Evolutionary conservation across 768 basidiomycete species (phyloP), one percentile per base, ranked within the genome.

Genomic region (Lentinus tigrinus): DNA sequence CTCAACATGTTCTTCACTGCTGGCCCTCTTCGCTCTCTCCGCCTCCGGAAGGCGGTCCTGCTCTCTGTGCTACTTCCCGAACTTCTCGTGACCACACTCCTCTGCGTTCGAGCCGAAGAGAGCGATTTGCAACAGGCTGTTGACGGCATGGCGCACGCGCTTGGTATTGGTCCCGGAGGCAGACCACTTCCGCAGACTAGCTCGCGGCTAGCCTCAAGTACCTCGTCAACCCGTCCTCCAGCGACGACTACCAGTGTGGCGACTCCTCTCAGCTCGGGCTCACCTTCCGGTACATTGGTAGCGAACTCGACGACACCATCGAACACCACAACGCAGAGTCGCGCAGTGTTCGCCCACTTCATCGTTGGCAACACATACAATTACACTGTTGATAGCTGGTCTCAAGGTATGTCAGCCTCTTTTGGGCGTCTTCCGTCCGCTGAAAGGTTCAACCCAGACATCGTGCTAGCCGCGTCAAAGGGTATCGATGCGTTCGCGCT

Each of bases 401-500:
- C 79, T 50, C 80, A 73, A n/a, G 68, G 68, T 65, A n/a, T 6
- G 37, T 23, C 31, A 11, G 6, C 31, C 31, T 31, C 34, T 24
- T 13, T 21, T 37, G 31, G 11, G 16, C 26, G n/a, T 10, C 7
- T 7, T n/a, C 46, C 4, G 4, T 9, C 14, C 27, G 17, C 24
- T 49, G 2, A 47, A 19, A 17, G 7, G 10, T 14, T 7, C 10
- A 17, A 37, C 4, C 17, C 51, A 57, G 78, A 89, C 64, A 81
- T 89, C 23, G 27, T 61, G 3, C 77, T 84, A 16, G 89, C 89
- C 0, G 73, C 81, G 56, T 68, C 76, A 5, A 79, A 76, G 55
- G 85, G 85, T 16, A 81, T 89, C 61, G 87, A 89, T 58, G 87
- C 77, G 1, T 89, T 88, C 69, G 86, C 87, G 0, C 76, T 93